These are phyloP conservation scores for Tetradesmus obliquus DNA, from an alignment of 139 green algal genomes.

Conservation along the genomic window DNA sequence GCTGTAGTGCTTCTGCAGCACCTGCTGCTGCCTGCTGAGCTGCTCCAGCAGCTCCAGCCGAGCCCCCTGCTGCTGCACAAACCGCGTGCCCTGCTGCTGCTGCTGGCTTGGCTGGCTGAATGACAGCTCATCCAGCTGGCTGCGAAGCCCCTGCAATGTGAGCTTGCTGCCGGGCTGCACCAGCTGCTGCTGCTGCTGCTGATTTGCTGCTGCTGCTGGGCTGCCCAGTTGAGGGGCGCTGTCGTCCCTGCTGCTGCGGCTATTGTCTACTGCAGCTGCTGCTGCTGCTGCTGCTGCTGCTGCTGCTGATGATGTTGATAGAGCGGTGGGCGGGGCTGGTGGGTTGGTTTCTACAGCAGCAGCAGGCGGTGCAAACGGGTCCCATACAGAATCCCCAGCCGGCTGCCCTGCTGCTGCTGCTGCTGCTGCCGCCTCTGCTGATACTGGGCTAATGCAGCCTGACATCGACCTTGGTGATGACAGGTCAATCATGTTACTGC, in stretches of 20 bases:
- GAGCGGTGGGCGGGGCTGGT: too few species aligned
- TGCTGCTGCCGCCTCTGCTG: not conserved
- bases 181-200: conserved; percentile 19
- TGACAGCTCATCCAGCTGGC: conserved; percentile 18
- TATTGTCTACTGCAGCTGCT: not conserved
- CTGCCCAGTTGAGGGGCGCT: not conserved
- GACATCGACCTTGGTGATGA: conserved; percentile 22
- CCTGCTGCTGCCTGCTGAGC: not conserved
- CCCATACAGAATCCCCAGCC: not conserved
- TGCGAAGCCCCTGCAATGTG: not conserved
- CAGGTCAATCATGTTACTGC: conserved; percentile 43
- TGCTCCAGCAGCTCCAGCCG: not conserved
- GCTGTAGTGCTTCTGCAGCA: conserved; percentile 3
- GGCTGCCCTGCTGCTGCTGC: not conserved
- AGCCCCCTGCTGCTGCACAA: not conserved
- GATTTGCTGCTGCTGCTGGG: not conserved
- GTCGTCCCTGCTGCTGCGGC: not conserved
- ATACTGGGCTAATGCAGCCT: not conserved
- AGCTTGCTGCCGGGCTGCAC: not conserved
- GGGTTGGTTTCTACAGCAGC: too few species aligned
- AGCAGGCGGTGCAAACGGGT: not conserved
- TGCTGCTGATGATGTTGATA: not conserved
- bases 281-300: not conserved
- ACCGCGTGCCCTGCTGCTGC: not conserved
- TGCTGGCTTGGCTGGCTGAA: conserved; percentile 26